A percentile compares a stretch with the other conserved stretches of the same genome.
Evolutionary conservation across 2,329 filamentous ascomycete genomes (phyloP).

Genomic region (Colletotrichum incanum): DNA sequence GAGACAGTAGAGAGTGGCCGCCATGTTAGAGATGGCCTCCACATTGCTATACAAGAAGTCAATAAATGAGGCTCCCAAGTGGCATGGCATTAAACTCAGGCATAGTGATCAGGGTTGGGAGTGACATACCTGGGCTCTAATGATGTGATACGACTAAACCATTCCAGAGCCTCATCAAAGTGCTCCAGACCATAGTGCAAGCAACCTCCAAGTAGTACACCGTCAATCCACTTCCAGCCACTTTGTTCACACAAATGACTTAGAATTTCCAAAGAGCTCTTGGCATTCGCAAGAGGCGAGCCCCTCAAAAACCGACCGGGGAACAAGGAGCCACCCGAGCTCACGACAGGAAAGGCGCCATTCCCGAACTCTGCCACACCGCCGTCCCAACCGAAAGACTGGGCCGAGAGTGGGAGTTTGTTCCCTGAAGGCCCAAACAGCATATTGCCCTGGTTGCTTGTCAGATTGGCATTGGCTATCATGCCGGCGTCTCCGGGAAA

Average conservation of each 20-base stretch:
- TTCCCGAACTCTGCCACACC: not conserved
- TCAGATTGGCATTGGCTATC: slow-evolving; percentile 19
- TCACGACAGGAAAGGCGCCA: slow-evolving; percentile 4
- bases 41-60: slow-evolving; percentile 74
- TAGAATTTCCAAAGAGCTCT: slow-evolving; percentile 79
- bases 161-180: slow-evolving; percentile 82
- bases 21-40: slow-evolving; percentile 94
- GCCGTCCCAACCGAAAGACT: slow-evolving; percentile 17
- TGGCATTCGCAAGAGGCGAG: slow-evolving; percentile 61
- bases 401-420: slow-evolving; percentile 1
- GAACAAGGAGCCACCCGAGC: slow-evolving; percentile 1
- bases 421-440: not conserved
- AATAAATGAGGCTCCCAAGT: not conserved
- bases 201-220: slow-evolving; percentile 92
- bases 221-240: slow-evolving; percentile 91
- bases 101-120: not conserved
- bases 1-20: slow-evolving; percentile 88
- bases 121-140: slow-evolving; percentile 69
- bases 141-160: slow-evolving; percentile 77
- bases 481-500: slow-evolving; percentile 13
- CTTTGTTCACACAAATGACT: slow-evolving; percentile 84
- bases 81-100: not conserved
- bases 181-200: slow-evolving; percentile 91
- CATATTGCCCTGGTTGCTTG: slow-evolving; percentile 12
- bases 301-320: slow-evolving; percentile 7